Conservation (phyloP, 371 early-diverging fungal species). For the Mucor sp. region DNA sequence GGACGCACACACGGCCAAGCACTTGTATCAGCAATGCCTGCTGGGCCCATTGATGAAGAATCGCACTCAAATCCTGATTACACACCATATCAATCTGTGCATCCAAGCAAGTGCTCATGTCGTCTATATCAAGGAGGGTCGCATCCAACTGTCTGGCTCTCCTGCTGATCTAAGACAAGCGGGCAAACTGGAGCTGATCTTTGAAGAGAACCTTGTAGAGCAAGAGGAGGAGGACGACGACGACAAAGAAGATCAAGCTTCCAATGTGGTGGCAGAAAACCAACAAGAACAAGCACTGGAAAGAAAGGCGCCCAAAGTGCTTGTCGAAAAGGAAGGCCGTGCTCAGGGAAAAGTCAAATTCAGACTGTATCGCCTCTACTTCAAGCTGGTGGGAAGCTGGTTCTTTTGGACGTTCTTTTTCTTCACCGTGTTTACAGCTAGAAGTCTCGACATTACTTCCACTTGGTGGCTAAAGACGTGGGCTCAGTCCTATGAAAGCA, state of each 20-base stretch:
- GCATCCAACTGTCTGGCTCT: constrained; percentile 41
- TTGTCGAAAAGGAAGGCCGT: constrained; percentile 36
- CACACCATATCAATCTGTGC: constrained; percentile 85
- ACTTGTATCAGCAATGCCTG: constrained; percentile 74
- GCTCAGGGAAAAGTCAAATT: constrained; percentile 47
- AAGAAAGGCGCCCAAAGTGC: constrained; percentile 19
- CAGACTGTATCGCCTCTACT: constrained; percentile 43
- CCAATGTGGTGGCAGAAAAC: not conserved
- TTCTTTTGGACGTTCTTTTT: constrained; percentile 43
- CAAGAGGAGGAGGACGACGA: not conserved
- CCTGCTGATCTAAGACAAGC: constrained; percentile 47
- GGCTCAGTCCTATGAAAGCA: constrained; percentile 39
- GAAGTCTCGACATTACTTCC: constrained; percentile 42
- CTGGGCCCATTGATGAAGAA: constrained; percentile 69
- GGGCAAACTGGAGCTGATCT: constrained; percentile 18
- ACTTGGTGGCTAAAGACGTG: constrained; percentile 56
- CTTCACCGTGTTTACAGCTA: constrained; percentile 29
- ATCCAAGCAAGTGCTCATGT: constrained; percentile 66
- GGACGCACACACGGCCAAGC: constrained; percentile 88
- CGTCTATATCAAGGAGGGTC: constrained; percentile 67
- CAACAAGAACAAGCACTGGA: constrained; percentile 2
- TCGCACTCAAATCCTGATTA: constrained; percentile 85
- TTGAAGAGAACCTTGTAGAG: constrained; percentile 11
- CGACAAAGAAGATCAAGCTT: not conserved
- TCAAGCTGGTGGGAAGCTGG: constrained; percentile 38